Evolutionary conservation across 192 early-diverging fungal species (phyloP).

Genomic region (Kickxella alabastrina): DNA sequence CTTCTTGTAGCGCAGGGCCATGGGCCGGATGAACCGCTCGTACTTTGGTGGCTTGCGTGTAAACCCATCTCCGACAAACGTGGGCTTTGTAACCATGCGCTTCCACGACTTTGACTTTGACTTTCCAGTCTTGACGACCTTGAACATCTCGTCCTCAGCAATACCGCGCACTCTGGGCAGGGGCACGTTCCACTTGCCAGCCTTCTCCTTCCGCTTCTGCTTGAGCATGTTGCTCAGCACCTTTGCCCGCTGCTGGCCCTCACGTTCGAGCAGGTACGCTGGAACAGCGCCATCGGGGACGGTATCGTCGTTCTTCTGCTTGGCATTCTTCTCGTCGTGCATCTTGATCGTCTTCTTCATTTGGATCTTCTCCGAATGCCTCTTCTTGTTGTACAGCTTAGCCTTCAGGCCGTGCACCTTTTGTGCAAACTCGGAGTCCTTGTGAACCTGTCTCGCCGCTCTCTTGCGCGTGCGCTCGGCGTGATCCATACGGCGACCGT

Average conservation of each 20-base stretch:
- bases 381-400: constrained; percentile 98
- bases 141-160: constrained; percentile 99
- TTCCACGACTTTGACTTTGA: constrained; percentile 96
- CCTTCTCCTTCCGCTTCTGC: constrained; percentile 99
- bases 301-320: constrained; percentile 84
- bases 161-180: constrained; percentile 97
- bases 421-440: constrained; percentile 85
- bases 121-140: constrained; percentile 94
- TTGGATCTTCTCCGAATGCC: constrained; percentile 97
- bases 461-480: constrained; percentile 96
- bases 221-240: constrained; percentile 99
- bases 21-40: constrained; percentile 96
- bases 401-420: constrained; percentile 97
- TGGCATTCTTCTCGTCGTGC: constrained; percentile 95
- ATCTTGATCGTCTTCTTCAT: constrained; percentile 99
- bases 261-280: constrained; percentile 96
- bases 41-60: constrained; percentile 99
- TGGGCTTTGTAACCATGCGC: constrained; percentile 97
- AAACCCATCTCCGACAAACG: constrained; percentile 98
- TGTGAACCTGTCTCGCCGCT: constrained; percentile 91
- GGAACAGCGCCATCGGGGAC: constrained; percentile 96
- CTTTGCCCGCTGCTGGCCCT: constrained; percentile 95
- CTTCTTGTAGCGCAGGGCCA: constrained; percentile 97
- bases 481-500: constrained; percentile 93
- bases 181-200: constrained; percentile 96